Conservation (phyloP, 73 alveolate species). For the Paraurostyla sp. region DNA sequence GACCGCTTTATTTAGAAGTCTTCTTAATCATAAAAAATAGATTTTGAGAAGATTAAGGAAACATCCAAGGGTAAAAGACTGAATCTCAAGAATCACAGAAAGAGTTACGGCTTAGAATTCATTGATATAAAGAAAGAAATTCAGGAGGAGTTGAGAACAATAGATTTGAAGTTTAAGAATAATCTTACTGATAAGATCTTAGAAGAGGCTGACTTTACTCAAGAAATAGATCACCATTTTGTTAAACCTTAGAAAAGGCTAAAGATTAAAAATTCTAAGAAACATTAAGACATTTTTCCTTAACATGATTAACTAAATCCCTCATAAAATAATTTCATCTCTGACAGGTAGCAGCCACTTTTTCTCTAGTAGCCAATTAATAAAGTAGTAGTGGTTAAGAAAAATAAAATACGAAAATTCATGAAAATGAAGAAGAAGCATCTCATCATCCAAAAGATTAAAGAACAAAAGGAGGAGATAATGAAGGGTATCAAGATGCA, state of each 20-base stretch:
- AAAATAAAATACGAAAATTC: slow-evolving; percentile 33
- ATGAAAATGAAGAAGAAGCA: slow-evolving; percentile 31
- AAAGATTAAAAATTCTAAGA: background rate
- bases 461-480: slow-evolving; percentile 27
- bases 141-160: slow-evolving; percentile 39
- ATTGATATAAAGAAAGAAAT: slow-evolving; percentile 50
- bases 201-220: background rate
- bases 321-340: too few relatives aligned
- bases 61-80: background rate
- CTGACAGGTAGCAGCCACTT: too few relatives aligned
- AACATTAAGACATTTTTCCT: too few relatives aligned
- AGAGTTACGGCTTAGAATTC: slow-evolving; percentile 56
- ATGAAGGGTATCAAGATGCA: slow-evolving; percentile 35
- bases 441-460: background rate
- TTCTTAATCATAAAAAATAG: slow-evolving; percentile 43
- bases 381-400: slow-evolving; percentile 24
- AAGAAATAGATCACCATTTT: background rate
- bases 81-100: slow-evolving; percentile 26
- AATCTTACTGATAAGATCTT: background rate
- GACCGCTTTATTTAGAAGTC: slow-evolving; percentile 2
- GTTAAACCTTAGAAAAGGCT: background rate
- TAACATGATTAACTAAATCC: too few relatives aligned
- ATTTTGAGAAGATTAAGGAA: slow-evolving; percentile 25
- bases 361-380: slow-evolving; percentile 4
- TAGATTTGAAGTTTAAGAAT: slow-evolving; percentile 3